Percentiles rank a stretch among this genome's conserved stretches.
Evolutionary conservation across 345 rosid genomes (phyloP).

Genomic region (Tarenaya hassleriana): DNA sequence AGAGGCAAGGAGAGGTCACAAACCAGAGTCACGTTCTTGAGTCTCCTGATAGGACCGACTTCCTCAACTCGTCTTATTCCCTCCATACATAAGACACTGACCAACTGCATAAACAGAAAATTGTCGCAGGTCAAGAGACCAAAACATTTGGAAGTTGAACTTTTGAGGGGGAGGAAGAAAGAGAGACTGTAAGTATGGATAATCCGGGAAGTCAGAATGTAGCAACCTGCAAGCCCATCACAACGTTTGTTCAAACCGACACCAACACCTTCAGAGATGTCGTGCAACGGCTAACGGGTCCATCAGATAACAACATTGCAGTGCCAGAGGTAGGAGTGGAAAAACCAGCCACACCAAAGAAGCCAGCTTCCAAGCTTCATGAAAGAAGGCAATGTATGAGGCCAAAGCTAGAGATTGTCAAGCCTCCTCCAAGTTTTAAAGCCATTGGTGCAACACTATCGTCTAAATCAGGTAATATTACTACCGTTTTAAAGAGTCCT

Average conservation of each 20-base stretch:
- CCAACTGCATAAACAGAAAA: slow-evolving; percentile 12
- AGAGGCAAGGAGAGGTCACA: no score
- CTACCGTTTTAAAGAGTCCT: slow-evolving; percentile 42
- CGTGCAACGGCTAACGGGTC: slow-evolving; percentile 69
- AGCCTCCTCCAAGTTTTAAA: slow-evolving; percentile 50
- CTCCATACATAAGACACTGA: slow-evolving; percentile 1
- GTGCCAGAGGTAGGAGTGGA: slow-evolving; percentile 27
- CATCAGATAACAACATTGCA: slow-evolving; percentile 39
- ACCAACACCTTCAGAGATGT: slow-evolving; percentile 59
- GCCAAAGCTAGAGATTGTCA: slow-evolving; percentile 70
- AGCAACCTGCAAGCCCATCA: slow-evolving; percentile 50
- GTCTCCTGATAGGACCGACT: no score
- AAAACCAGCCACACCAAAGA: slow-evolving; percentile 34
- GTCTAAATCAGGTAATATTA: slow-evolving; percentile 39
- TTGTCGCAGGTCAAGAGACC: slow-evolving; percentile 31
- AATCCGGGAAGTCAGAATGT: slow-evolving; percentile 35
- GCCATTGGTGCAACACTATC: slow-evolving; percentile 36
- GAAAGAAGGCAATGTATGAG: slow-evolving; percentile 60
- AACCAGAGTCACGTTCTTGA: no score
- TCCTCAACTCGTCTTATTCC: slow-evolving; percentile 9
- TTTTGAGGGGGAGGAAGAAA: slow-evolving; percentile 10
- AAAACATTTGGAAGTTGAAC: slow-evolving; percentile 13
- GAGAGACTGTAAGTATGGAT: slow-evolving; percentile 37
- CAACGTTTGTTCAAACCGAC: slow-evolving; percentile 74
- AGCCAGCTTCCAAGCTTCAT: slow-evolving; percentile 56